These are phyloP conservation scores for Salix arbutifolia DNA, from an alignment of 345 rosid genomes.

Conservation along the genomic window DNA sequence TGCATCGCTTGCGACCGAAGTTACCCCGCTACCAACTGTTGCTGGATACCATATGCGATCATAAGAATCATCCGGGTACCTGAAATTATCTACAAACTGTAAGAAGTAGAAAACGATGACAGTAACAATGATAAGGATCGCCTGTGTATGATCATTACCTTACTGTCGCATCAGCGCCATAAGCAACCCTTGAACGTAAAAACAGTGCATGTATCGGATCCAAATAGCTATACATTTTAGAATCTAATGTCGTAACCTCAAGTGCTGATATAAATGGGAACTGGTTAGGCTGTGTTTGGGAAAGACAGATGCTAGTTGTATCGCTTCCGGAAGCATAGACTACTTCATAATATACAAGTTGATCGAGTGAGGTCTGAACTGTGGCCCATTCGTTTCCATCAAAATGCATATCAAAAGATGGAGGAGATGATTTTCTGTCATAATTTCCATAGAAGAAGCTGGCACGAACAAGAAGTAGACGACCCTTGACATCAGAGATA, in stretches of 20 bases:
- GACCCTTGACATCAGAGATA: neutral
- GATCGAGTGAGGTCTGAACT: conserved; percentile 3
- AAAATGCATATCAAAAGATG: conserved; percentile 21
- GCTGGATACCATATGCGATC: conserved; percentile 44
- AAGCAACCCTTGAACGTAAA: neutral
- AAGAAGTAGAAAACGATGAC: no score
- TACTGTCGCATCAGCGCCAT: conserved; percentile 2
- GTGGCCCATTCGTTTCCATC: conserved; percentile 26
- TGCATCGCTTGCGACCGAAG: conserved; percentile 18
- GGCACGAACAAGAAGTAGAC: conserved; percentile 9
- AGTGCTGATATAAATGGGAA: conserved; percentile 28
- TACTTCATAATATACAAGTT: conserved; percentile 5
- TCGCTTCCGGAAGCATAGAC: conserved; percentile 4
- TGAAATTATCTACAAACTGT: neutral
- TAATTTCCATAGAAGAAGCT: conserved; percentile 30
- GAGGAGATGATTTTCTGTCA: conserved; percentile 19
- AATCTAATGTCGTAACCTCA: conserved; percentile 14
- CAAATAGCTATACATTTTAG: conserved; percentile 12
- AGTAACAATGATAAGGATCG: no score
- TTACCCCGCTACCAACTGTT: neutral
- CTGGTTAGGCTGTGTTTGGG: conserved; percentile 22
- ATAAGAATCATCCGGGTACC: conserved; percentile 24
- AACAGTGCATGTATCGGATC: conserved; percentile 12
- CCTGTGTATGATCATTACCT: neutral
- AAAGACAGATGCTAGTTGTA: conserved; percentile 17